Conservation (phyloP, 73 alveolate genomes). For the Paramecium bursaria region DNA sequence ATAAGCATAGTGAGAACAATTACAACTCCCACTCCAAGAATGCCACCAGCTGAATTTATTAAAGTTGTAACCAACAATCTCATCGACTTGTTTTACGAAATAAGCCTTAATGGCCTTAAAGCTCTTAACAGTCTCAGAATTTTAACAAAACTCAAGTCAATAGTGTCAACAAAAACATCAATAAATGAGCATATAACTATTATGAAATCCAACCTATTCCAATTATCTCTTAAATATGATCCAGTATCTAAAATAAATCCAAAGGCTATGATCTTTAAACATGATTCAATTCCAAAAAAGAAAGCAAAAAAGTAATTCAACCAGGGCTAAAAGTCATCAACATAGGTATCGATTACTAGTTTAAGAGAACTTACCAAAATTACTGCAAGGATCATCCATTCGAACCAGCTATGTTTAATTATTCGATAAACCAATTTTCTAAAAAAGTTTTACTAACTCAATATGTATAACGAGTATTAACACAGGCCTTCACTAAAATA, state of each 20-base stretch:
- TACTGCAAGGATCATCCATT: conserved; percentile 79
- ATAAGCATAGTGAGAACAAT: conserved; percentile 76
- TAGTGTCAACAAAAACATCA: conserved; percentile 79
- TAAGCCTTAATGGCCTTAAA: conserved; percentile 90
- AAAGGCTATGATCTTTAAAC: conserved; percentile 84
- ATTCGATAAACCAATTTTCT: conserved; percentile 81
- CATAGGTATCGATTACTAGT: conserved; percentile 90
- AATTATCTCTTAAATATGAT: conserved; percentile 91
- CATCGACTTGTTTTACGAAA: conserved; percentile 87
- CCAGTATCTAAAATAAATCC: conserved; percentile 91
- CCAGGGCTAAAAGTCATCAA: conserved; percentile 39
- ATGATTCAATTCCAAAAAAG: conserved; percentile 85
- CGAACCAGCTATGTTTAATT: conserved; percentile 81
- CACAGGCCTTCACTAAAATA: conserved; percentile 88
- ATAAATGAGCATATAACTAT: conserved; percentile 88
- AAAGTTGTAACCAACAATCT: conserved; percentile 89
- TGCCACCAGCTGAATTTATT: conserved; percentile 88
- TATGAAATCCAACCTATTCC: conserved; percentile 95
- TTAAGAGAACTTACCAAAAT: conserved; percentile 86
- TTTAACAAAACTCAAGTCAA: conserved; percentile 81
- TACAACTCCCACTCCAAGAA: conserved; percentile 85
- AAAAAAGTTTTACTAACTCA: conserved; percentile 80
- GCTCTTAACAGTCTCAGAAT: conserved; percentile 90
- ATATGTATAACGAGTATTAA: conserved; percentile 81
- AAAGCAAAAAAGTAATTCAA: conserved; percentile 85